These are phyloP conservation scores for Suhomyces vadensis DNA, from an alignment of 805 yeast genomes.

Conservation along the genomic window DNA sequence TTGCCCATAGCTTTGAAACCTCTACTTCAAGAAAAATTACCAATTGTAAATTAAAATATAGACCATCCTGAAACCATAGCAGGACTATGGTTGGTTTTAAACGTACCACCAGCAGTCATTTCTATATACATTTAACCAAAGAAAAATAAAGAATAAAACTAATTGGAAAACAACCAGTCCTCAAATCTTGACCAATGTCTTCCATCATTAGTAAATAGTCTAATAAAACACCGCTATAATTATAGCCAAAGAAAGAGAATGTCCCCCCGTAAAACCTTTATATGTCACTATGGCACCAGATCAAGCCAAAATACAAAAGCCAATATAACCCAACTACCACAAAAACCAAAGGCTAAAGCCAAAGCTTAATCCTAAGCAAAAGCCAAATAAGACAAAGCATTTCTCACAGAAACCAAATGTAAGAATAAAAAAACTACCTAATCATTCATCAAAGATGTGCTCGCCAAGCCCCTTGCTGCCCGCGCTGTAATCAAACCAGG, in stretches of 20 bases:
- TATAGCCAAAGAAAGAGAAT: no score
- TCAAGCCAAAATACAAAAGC: constrained; percentile 1
- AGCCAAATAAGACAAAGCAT: not conserved
- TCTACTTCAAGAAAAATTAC: constrained; percentile 21
- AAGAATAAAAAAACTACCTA: not conserved
- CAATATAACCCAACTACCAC: not conserved
- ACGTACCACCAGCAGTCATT: not conserved
- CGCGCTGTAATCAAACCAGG: not conserved
- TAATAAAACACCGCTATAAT: no score
- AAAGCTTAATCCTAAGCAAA: not conserved
- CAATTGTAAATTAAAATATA: not conserved
- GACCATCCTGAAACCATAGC: not conserved
- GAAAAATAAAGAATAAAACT: not conserved
- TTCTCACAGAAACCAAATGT: no score
- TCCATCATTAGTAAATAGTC: no score
- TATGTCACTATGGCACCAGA: no score
- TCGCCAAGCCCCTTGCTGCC: not conserved
- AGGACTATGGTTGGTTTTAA: not conserved
- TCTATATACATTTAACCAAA: no score
- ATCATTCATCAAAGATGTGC: not conserved
- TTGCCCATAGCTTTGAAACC: constrained; percentile 69
- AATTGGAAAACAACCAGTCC: no score
- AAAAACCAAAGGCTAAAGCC: not conserved
- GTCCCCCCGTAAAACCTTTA: no score
- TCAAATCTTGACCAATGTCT: no score